Base-by-base conservation (phyloP, 495 filamentous ascomycete genomes). In the Penicillium psychrofluorescens region DNA sequence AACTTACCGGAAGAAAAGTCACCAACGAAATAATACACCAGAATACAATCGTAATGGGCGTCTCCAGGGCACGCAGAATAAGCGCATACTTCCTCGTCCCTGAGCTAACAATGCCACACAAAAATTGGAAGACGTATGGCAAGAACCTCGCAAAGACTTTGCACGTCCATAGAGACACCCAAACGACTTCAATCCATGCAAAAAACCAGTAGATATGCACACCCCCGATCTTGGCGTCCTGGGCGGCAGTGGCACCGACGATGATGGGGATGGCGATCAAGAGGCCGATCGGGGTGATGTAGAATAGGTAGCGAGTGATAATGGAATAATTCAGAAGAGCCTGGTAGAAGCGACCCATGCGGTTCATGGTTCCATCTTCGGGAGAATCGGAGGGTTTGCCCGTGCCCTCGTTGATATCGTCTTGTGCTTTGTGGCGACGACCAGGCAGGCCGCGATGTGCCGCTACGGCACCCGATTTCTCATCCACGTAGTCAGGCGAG, bases 41-140 rank as follows among this genome's bases (percentile, higher is more conserved):
- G 39, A 88, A 78, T 48, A 92, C 85, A n/a, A 95, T 64, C 1
- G 87, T 88, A 2, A 98, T 65, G 0, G 89, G 88, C 37, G 92
- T 85, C 56, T 95, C 86, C 36, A 98, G 67, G 27, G 80, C 77
- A 16, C 75, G 75, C 33, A 98, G 63, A 34, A 97, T 83, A 45
- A 85, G 73, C 28, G 88, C 86, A 67, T 98, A 96, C 66, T 97
- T 98, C 43, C 88, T 77, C 3, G 89, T 94, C 11, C 91, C 90
- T 2, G 90, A 80, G 64, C 85, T 92, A 46, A 96, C 86, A 44
- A 96, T 85, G 29, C 91, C 91, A 52, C 82, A 83, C 36, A 95
- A 74, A 46, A 89, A 83, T 67, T 94, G 86, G 63, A 97, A 96
- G 27, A 95, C 48, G 13, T 61, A 71, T 1, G 92, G 91, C n/a